A percentile compares a stretch with the other conserved stretches of the same genome.
Evolutionary conservation across 352 stramenopile genomes (phyloP).

Genomic region (Globisporangium nagaii): DNA sequence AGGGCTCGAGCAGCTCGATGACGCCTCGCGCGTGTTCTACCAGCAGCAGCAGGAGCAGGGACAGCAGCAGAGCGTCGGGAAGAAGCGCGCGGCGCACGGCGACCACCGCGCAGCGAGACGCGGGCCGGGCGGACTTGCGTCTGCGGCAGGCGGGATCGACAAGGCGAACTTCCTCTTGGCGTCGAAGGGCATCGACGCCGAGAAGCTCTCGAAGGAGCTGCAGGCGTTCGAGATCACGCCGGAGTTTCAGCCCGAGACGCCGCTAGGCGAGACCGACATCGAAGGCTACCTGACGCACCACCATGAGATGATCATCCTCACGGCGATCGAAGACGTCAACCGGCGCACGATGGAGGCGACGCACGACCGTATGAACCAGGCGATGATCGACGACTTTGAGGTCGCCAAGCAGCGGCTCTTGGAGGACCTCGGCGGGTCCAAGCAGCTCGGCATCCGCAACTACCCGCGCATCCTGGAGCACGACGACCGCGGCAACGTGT

Average conservation of each 20-base stretch:
- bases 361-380: conserved; percentile 81
- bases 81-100: conserved; percentile 39
- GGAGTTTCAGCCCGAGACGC: conserved; percentile 72
- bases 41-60: conserved; percentile 31
- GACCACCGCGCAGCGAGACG: conserved; percentile 12
- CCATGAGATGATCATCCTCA: conserved; percentile 90
- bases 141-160: conserved; percentile 28
- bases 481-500: conserved; percentile 40
- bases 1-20: conserved; percentile 75
- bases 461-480: conserved; percentile 57
- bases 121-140: conserved; percentile 12
- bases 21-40: conserved; percentile 48
- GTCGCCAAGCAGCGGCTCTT: conserved; percentile 66
- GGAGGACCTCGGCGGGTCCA: conserved; percentile 59
- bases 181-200: conserved; percentile 79
- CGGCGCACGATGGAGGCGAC: conserved; percentile 72
- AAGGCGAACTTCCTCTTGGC: conserved; percentile 85
- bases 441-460: conserved; percentile 62
- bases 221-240: conserved; percentile 72
- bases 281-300: conserved; percentile 87
- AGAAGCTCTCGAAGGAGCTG: conserved; percentile 83
- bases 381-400: conserved; percentile 87
- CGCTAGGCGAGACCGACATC: conserved; percentile 81
- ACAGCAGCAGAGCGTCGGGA: conserved; percentile 15
- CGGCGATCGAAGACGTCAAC: conserved; percentile 86